Evolutionary conservation across 2,329 filamentous ascomycete genomes (phyloP).

Genomic region (Stagonosporopsis chrysanthemi): DNA sequence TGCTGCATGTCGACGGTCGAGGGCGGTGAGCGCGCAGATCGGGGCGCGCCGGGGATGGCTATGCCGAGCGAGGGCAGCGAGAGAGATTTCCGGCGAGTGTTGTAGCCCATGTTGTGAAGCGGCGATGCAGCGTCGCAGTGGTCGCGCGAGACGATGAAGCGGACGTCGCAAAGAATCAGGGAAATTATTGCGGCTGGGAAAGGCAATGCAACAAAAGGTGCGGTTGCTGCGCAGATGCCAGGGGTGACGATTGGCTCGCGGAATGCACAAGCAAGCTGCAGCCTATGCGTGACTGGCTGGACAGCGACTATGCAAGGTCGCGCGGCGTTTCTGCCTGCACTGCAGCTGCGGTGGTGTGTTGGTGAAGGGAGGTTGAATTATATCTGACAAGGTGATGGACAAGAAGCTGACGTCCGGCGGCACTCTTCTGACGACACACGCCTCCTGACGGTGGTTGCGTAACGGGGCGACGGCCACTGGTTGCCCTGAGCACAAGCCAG

Average conservation of each 20-base stretch:
- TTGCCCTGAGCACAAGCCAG: slow-evolving; percentile 26
- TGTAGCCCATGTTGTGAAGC: slow-evolving; percentile 78
- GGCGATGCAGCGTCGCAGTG: slow-evolving; percentile 7
- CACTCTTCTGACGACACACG: slow-evolving; percentile 33
- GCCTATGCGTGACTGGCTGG: slow-evolving; percentile 40
- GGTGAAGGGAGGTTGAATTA: slow-evolving; percentile 23
- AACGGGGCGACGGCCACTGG: slow-evolving; percentile 34
- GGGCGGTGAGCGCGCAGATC: slow-evolving; percentile 63
- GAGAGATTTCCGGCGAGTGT: slow-evolving; percentile 94
- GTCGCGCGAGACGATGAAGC: slow-evolving; percentile 17
- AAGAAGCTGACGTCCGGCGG: slow-evolving; percentile 25
- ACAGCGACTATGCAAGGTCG: slow-evolving; percentile 35
- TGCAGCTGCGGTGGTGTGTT: slow-evolving; percentile 15
- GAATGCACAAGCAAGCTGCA: slow-evolving; percentile 43
- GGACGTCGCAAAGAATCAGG: slow-evolving; percentile 20
- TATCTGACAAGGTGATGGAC: slow-evolving; percentile 21
- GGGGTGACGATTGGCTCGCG: slow-evolving; percentile 45
- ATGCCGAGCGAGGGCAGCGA: slow-evolving; percentile 93
- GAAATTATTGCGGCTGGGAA: slow-evolving; percentile 39
- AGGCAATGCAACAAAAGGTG: slow-evolving; percentile 33
- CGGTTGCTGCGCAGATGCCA: slow-evolving; percentile 42
- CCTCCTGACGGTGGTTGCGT: slow-evolving; percentile 45
- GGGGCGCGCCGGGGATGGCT: slow-evolving; percentile 69
- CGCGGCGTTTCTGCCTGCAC: slow-evolving; percentile 41
- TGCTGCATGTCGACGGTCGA: slow-evolving; percentile 63